phyloP scores from a whole-genome alignment of 768 basidiomycete genomes.

The Suillus alpinus region DNA sequence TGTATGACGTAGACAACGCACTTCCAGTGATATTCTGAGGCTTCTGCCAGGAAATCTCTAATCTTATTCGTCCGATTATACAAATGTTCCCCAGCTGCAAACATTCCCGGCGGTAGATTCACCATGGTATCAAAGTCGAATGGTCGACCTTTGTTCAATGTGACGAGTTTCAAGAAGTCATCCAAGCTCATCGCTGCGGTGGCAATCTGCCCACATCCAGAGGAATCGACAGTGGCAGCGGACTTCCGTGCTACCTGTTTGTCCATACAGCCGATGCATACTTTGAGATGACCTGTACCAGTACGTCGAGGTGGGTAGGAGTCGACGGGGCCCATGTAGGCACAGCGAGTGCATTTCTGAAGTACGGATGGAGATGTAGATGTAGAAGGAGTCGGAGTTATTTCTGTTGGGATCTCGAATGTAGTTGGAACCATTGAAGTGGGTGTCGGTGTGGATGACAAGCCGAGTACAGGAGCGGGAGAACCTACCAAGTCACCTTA shows the following conservation, averaged over 20 bases:
- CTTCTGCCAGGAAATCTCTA: conserved; percentile 32
- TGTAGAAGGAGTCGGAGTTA: conserved; percentile 8
- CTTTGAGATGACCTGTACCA: conserved; percentile 30
- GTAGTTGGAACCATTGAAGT: conserved; percentile 12
- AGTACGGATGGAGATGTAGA: conserved; percentile 3
- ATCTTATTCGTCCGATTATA: conserved; percentile 35
- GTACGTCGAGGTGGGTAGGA: conserved; percentile 29
- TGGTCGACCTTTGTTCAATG: conserved; percentile 29
- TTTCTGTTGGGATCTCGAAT: conserved; percentile 19
- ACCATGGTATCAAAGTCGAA: conserved; percentile 36
- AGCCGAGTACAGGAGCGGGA: conserved; percentile 7
- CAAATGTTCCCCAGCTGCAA: conserved; percentile 30
- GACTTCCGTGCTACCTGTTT: conserved; percentile 33
- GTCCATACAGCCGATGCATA: conserved; percentile 32
- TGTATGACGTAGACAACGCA: conserved; percentile 13
- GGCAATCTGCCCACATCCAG: conserved; percentile 32
- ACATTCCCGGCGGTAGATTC: conserved; percentile 29
- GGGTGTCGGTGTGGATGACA: conserved; percentile 15
- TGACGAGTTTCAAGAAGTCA: conserved; percentile 32
- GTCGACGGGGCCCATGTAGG: conserved; percentile 27
- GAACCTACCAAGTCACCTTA: conserved; percentile 7
- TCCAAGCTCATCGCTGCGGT: conserved; percentile 33
- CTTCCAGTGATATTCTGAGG: conserved; percentile 36
- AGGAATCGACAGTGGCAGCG: conserved; percentile 26
- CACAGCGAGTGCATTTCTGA: conserved; percentile 33